A percentile compares a stretch with the other conserved stretches of the same genome.
Evolutionary conservation across 1,139 yeast species (phyloP).

Genomic region (Hyphopichia burtonii): DNA sequence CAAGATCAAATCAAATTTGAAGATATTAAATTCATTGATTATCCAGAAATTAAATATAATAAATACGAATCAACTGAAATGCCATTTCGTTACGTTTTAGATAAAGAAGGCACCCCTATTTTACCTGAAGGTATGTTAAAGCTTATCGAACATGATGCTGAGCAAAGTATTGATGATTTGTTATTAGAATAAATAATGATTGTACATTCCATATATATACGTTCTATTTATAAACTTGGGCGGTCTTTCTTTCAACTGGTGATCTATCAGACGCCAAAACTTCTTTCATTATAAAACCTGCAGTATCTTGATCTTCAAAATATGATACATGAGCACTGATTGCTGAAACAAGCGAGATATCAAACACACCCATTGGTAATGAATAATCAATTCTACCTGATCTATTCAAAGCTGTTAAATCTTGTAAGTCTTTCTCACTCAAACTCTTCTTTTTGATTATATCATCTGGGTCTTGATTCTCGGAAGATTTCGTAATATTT

Average conservation of each 20-base stretch:
- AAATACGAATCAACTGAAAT: constrained; percentile 92
- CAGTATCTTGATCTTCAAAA: constrained; percentile 83
- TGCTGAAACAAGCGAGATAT: constrained; percentile 75
- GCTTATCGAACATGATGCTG: constrained; percentile 80
- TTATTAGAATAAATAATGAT: constrained; percentile 24
- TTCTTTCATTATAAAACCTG: constrained; percentile 70
- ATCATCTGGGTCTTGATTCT: constrained; percentile 15
- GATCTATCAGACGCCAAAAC: constrained; percentile 25
- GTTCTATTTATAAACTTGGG: constrained; percentile 17
- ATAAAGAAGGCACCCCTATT: constrained; percentile 65
- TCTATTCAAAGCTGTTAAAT: constrained; percentile 51
- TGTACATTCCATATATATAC: background rate
- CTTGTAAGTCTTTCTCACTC: constrained; percentile 26
- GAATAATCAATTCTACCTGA: constrained; percentile 82
- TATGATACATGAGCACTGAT: constrained; percentile 86
- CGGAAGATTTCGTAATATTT: constrained; percentile 25
- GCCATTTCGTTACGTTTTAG: constrained; percentile 91
- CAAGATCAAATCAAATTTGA: constrained; percentile 58
- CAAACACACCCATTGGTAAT: constrained; percentile 77
- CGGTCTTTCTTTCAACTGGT: constrained; percentile 23
- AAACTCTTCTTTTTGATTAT: constrained; percentile 19
- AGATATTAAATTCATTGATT: constrained; percentile 79
- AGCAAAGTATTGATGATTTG: constrained; percentile 68
- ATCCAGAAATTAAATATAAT: constrained; percentile 88
- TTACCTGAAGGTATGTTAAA: constrained; percentile 91